Percentiles rank a stretch among this genome's conserved stretches.
phyloP scores from a whole-genome alignment of 208 protist species.

The Trichomonas gallinae region DNA sequence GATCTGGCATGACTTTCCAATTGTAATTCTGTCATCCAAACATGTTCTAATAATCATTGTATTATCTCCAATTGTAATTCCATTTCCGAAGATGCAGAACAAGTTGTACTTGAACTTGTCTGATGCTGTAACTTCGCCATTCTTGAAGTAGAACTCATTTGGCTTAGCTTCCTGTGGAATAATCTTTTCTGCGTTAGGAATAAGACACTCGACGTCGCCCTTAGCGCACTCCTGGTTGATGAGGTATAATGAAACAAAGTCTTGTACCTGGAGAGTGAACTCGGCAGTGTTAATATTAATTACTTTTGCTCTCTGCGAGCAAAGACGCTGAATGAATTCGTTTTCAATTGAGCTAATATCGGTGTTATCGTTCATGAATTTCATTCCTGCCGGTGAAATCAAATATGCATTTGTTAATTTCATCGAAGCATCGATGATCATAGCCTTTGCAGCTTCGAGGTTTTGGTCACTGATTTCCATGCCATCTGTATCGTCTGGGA shows the following conservation, averaged over 20 bases:
- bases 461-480: background rate
- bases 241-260: background rate
- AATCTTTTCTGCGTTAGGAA: background rate
- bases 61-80: background rate
- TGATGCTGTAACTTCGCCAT: too few relatives aligned
- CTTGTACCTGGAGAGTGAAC: background rate
- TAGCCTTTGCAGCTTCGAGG: background rate
- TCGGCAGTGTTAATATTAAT: background rate
- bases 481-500: background rate
- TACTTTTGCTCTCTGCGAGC: background rate
- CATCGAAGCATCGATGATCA: background rate
- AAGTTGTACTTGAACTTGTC: background rate
- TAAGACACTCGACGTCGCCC: too few relatives aligned
- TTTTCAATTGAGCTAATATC: background rate
- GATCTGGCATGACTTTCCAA: background rate
- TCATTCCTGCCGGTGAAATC: background rate
- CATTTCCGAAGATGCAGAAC: background rate
- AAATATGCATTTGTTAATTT: background rate
- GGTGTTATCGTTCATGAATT: background rate
- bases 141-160: background rate
- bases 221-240: background rate
- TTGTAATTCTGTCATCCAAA: background rate
- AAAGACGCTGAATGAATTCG: background rate
- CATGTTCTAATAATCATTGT: background rate
- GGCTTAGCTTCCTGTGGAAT: background rate